Evolutionary conservation across 1,284 basidiomycete species (phyloP), one percentile per base, ranked within the genome.

Genomic region (Marasmius tenuissimus): DNA sequence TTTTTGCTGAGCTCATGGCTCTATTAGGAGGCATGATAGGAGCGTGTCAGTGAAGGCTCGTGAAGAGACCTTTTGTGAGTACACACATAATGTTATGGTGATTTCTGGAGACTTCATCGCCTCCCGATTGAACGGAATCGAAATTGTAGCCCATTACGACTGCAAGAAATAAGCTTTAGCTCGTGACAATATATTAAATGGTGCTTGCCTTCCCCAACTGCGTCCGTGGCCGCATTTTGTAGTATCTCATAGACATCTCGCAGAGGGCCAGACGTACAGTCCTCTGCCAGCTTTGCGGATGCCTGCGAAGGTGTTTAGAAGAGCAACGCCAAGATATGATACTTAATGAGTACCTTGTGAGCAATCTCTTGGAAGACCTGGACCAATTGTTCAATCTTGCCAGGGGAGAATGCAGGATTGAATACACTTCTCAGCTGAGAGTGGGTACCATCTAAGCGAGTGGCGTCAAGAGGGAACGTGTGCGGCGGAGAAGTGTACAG

Each of bases 91-190:
- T 40, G n/a, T 57, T 57, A 57, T 47, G 45, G 12, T 57, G 56
- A 35, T 27, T 35, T 11, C 34, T 52, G 20, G 50, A 52, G 14
- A 52, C 33, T 22, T 52, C 33, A 8, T 52, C 50, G 16, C 50
- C 50, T 11, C 50, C 50, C 1, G 56, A 33, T 57, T 57, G 39
- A 18, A 57, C 42, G 11, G 56, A 11, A 27, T 57, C 42, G 16
- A 57, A 47, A 22, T 57, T 35, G 42, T 57, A 57, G n/a, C 56
- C 56, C 40, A 57, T 57, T 12, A 47, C 39, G 6, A 27, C 56
- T 57, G 38, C 14, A 27, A 33, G 7, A 14, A 12, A 34, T 20
- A 7, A 22, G 27, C 12, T 12, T 10, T 14, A 42, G 38, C n/a
- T 14, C 50, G 14, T 11, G 20, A 18, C 2, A 9, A 4, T 11